phyloP scores from a whole-genome alignment of 2,329 filamentous ascomycete species.

The Venturia effusa region DNA sequence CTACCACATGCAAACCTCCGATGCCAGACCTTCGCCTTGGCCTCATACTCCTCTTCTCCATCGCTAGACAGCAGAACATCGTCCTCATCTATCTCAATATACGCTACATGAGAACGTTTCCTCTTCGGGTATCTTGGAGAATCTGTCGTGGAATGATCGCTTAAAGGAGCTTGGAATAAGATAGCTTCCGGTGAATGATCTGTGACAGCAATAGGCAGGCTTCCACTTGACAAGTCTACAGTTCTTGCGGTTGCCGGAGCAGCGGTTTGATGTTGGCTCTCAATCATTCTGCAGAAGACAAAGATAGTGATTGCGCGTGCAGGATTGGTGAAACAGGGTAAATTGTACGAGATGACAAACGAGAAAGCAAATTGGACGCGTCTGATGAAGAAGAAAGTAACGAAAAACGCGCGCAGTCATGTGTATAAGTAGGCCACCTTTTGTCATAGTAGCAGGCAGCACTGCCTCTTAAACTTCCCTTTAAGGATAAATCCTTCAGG shows the following conservation, averaged over 20 bases:
- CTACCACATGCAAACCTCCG: not conserved
- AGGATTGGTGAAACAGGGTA: not conserved
- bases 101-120: slow-evolving; percentile 1
- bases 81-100: not conserved
- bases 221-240: not conserved
- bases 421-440: not conserved
- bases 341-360: not conserved
- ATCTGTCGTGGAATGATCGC: not conserved
- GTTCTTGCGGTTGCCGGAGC: not conserved
- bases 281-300: not conserved
- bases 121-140: slow-evolving; percentile 4
- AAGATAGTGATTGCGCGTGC: not conserved
- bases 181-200: not conserved
- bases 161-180: not conserved
- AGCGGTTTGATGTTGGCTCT: not conserved
- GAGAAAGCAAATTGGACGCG: not conserved
- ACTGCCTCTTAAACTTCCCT: not conserved
- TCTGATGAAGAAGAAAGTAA: not conserved
- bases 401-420: slow-evolving; percentile 3
- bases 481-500: not conserved
- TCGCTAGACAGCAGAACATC: not conserved
- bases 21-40: not conserved
- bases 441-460: not conserved
- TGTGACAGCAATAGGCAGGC: not conserved
- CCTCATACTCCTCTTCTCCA: not conserved